These are phyloP conservation scores for Ogataea ganodermae DNA, from an alignment of 805 yeast genomes.

Conservation along the genomic window DNA sequence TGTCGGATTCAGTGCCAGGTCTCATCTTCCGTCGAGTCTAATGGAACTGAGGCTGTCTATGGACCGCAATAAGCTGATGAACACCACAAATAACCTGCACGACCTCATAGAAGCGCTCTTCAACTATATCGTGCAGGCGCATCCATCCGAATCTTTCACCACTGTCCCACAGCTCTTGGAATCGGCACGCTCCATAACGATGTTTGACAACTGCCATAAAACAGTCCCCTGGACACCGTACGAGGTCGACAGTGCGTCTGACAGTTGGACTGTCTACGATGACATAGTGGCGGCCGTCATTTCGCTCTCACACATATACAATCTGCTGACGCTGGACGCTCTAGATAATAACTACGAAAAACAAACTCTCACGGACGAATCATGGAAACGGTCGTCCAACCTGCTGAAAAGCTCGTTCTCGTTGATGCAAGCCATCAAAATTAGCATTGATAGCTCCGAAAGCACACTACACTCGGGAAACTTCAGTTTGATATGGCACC, in stretches of 20 bases:
- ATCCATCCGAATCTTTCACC: background rate
- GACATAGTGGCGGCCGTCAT: constrained; percentile 26
- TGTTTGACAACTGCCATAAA: constrained; percentile 5
- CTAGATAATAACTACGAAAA: constrained; percentile 15
- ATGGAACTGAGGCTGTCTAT: constrained; percentile 22
- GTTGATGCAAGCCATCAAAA: constrained; percentile 19
- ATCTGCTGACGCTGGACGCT: constrained; percentile 19
- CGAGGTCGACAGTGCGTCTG: background rate
- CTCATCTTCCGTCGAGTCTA: constrained; percentile 15
- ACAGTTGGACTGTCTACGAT: constrained; percentile 28
- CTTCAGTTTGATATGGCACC: constrained; percentile 19
- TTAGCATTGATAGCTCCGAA: background rate
- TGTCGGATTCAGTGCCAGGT: background rate
- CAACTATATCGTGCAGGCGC: constrained; percentile 1
- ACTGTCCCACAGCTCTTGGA: constrained; percentile 15
- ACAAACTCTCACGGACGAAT: constrained; percentile 15
- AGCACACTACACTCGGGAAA: constrained; percentile 8
- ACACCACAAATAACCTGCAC: constrained; percentile 27
- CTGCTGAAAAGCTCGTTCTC: constrained; percentile 25
- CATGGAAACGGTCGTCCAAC: constrained; percentile 29
- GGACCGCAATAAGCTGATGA: constrained; percentile 21
- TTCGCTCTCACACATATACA: constrained; percentile 21
- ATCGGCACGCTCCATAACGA: constrained; percentile 8
- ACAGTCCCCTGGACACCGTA: constrained; percentile 26
- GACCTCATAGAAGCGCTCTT: constrained; percentile 29